Conservation (phyloP, 805 yeast species). For the Komagataella pseudopastoris region DNA sequence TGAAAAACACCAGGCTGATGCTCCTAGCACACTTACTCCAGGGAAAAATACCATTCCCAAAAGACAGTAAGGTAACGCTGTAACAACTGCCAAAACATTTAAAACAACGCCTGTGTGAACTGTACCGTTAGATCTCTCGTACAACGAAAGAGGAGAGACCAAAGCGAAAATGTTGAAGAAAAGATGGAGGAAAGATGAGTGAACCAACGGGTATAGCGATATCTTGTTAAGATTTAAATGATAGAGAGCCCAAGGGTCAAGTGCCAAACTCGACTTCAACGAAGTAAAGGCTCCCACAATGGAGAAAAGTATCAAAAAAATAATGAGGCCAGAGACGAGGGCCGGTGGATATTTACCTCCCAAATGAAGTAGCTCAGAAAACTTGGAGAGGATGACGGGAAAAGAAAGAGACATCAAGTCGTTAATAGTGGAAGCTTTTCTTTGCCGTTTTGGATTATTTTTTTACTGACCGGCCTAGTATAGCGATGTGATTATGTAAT, state of each 20-base stretch:
- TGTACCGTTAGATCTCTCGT: conserved; percentile 69
- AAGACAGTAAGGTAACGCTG: conserved; percentile 52
- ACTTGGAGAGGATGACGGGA: background rate
- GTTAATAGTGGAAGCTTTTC: background rate
- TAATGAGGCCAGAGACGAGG: conserved; percentile 43
- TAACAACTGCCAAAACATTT: conserved; percentile 53
- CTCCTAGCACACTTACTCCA: conserved; percentile 42
- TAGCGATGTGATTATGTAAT: background rate
- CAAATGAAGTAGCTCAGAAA: background rate
- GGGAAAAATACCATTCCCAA: conserved; percentile 39
- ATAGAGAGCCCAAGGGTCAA: conserved; percentile 44
- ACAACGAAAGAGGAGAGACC: conserved; percentile 44
- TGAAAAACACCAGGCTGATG: conserved; percentile 65
- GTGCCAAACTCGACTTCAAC: conserved; percentile 25
- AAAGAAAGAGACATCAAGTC: background rate
- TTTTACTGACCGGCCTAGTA: background rate
- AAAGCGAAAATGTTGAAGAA: conserved; percentile 43
- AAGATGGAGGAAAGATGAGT: conserved; percentile 47
- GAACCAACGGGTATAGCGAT: conserved; percentile 67
- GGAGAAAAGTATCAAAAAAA: conserved; percentile 37
- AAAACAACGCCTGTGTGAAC: conserved; percentile 74
- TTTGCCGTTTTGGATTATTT: background rate
- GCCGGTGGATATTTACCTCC: conserved; percentile 35
- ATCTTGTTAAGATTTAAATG: conserved; percentile 24
- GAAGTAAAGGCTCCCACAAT: conserved; percentile 17